Conservation (phyloP, 1,284 basidiomycete species). For the Moesziomyces globuligerus region DNA sequence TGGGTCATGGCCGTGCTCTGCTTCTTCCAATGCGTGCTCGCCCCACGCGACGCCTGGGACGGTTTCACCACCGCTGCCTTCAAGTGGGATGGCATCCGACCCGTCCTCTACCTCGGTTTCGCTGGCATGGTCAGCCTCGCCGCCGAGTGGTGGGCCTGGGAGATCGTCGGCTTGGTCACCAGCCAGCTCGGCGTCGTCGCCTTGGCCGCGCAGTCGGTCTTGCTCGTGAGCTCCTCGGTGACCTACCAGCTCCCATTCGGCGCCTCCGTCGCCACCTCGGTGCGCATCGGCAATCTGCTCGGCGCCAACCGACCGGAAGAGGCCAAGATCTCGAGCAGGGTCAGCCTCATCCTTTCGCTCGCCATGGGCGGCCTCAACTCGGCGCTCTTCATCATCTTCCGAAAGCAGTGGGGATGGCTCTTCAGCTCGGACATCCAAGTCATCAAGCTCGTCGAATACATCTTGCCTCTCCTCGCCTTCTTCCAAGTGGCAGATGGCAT, state of each 20-base stretch:
- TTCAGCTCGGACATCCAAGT: conserved; percentile 87
- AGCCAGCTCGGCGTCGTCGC: conserved; percentile 68
- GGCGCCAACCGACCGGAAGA: conserved; percentile 66
- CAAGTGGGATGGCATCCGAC: conserved; percentile 47
- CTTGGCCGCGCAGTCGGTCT: conserved; percentile 75
- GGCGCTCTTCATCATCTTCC: conserved; percentile 77
- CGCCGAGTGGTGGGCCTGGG: conserved; percentile 93
- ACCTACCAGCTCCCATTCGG: conserved; percentile 87
- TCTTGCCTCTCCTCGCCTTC: conserved; percentile 77
- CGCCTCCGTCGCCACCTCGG: conserved; percentile 81
- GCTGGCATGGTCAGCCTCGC: conserved; percentile 74
- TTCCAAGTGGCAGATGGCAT: conserved; percentile 77
- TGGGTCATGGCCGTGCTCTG: conserved; percentile 76
- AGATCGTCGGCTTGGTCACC: conserved; percentile 71
- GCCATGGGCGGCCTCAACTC: conserved; percentile 69
- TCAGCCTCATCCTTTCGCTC: conserved; percentile 53
- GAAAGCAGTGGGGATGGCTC: conserved; percentile 79
- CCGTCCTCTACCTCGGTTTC: conserved; percentile 54
- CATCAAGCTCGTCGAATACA: conserved; percentile 75
- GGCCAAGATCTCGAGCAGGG: conserved; percentile 63
- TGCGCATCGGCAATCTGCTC: conserved; percentile 75
- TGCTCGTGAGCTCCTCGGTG: conserved; percentile 77
- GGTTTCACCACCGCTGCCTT: conserved; percentile 73
- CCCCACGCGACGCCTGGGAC: conserved; percentile 84
- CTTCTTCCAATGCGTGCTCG: conserved; percentile 69